Base-by-base conservation (phyloP, 306 rosid genomes). In the Quercus suber region DNA sequence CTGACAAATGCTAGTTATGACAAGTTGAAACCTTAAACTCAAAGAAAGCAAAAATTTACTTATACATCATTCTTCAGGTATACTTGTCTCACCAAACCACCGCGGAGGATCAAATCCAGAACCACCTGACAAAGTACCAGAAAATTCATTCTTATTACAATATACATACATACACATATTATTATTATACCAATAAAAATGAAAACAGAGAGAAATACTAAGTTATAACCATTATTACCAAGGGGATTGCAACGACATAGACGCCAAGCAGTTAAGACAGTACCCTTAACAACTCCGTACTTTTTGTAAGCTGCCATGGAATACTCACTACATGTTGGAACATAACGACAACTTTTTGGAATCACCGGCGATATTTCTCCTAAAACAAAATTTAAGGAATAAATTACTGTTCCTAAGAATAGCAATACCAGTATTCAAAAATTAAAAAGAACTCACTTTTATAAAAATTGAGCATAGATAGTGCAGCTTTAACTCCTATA, bases 281-380 rank as follows among this genome's bases (percentile, higher is more conserved):
- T 85, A 35, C 99, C 99, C 88, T 89, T 92, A 52, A 77, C 79
- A 74, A 88, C 68, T 55, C 99, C 99, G 69, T 94, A 91, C 71
- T 84, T 91, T 91, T 92, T 89, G 89, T 92, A 94, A 77, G 99
- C 99, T 85, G 89, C 87, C 97, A 94, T 94, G 55, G 97, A 91
- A 84, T 94, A 94, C 90, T 92, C 97, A 69, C 98, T 94, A 75
- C 98, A 94, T 2, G 91, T 87, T 43, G 98, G 98, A 55, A 94
- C 59, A 55, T 83, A 94, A 4, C 97, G 94, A 81, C 98, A 92
- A 69, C 98, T 94, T 4, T 83, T 88, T 1, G 93, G 97, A 87
- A 94, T 79, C 65, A 91, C 52, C 17, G 98, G 98, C 14, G 98
- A 94, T 81, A 94, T 94, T 79, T 94, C 98, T 79, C 98, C 97